Conservation (phyloP, 768 basidiomycete species). For the Podaxis sp. region DNA sequence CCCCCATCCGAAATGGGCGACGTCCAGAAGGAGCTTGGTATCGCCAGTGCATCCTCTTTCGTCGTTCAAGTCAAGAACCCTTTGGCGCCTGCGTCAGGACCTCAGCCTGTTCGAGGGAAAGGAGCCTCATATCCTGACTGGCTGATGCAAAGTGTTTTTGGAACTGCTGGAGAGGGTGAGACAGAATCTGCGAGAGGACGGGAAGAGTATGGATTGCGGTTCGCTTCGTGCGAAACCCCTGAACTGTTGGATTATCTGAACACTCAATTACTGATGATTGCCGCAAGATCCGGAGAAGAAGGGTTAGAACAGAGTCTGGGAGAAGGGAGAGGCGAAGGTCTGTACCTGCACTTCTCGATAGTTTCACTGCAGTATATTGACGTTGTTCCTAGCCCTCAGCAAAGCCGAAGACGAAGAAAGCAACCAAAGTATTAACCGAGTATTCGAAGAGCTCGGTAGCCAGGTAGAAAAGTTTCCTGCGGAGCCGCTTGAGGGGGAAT, state of each 20-base stretch:
- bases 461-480: constrained; percentile 39
- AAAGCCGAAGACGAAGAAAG: constrained; percentile 38
- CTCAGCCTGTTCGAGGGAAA: constrained; percentile 28
- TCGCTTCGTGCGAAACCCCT: constrained; percentile 47
- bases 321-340: constrained; percentile 50
- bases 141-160: constrained; percentile 50
- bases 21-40: constrained; percentile 55
- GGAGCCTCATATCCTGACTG: constrained; percentile 44
- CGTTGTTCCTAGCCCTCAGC: constrained; percentile 32
- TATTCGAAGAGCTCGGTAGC: constrained; percentile 45
- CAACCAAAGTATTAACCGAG: constrained; percentile 34
- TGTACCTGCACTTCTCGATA: constrained; percentile 11
- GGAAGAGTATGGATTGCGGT: constrained; percentile 47
- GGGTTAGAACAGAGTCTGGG: constrained; percentile 50
- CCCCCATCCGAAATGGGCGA: constrained; percentile 42
- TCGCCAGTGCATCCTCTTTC: constrained; percentile 51
- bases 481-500: constrained; percentile 50
- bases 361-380: background rate
- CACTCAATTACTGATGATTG: constrained; percentile 53
- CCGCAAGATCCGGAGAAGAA: constrained; percentile 44
- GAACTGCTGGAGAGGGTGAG: constrained; percentile 21
- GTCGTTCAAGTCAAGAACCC: constrained; percentile 64
- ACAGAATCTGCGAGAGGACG: constrained; percentile 30
- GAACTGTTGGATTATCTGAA: constrained; percentile 56
- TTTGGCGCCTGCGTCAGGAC: constrained; percentile 38